Evolutionary conservation across 2,329 filamentous ascomycete genomes (phyloP).

Genomic region (Fusarium citri): DNA sequence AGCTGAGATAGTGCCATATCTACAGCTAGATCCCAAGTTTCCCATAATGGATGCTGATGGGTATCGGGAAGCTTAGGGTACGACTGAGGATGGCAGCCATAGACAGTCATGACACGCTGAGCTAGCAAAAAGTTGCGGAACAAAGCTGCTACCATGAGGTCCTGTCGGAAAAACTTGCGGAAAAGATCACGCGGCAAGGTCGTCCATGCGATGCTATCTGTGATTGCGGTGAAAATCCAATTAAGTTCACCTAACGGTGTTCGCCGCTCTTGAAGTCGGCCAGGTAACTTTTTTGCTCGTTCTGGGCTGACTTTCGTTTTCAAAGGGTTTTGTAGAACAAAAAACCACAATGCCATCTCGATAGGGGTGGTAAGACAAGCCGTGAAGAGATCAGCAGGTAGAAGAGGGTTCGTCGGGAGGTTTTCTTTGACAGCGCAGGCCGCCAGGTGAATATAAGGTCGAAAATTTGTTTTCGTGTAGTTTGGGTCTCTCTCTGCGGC

Average conservation of each 20-base stretch:
- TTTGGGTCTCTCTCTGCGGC: constrained; percentile 80
- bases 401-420: constrained; percentile 90
- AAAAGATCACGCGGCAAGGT: constrained; percentile 90
- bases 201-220: constrained; percentile 98
- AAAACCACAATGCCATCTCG: constrained; percentile 96
- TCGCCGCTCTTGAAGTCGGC: constrained; percentile 89
- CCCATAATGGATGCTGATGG: constrained; percentile 94
- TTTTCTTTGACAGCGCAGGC: constrained; percentile 93
- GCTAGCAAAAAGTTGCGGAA: constrained; percentile 96
- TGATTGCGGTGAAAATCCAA: constrained; percentile 99
- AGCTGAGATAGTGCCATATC: constrained; percentile 94
- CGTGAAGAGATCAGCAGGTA: constrained; percentile 96
- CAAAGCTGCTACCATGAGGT: constrained; percentile 97
- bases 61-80: constrained; percentile 93
- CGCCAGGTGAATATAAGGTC: constrained; percentile 86
- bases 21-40: constrained; percentile 96
- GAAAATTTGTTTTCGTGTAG: constrained; percentile 80
- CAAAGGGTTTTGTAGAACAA: constrained; percentile 90
- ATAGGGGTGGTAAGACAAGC: constrained; percentile 97
- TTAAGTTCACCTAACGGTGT: constrained; percentile 96
- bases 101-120: constrained; percentile 95
- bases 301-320: constrained; percentile 78
- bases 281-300: constrained; percentile 88
- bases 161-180: constrained; percentile 96
- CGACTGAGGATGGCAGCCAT: constrained; percentile 94